phyloP scores from a whole-genome alignment of 257 asterid species.

The Ocimum tenuiflorum region DNA sequence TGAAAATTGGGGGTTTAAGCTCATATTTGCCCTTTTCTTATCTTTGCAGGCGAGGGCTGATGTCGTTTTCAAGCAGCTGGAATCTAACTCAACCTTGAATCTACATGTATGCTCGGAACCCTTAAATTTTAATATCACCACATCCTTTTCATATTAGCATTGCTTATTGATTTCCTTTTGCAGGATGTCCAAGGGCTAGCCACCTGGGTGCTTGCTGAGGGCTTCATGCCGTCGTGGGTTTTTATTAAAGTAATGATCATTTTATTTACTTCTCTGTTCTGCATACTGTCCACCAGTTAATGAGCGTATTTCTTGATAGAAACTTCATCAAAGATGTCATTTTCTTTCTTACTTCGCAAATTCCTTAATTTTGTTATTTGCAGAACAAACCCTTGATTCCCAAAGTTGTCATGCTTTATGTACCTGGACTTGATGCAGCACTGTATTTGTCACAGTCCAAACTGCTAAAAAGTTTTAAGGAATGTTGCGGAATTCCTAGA shows the following conservation, averaged over 20 bases:
- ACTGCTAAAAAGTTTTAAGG: conserved; percentile 56
- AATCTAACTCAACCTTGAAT: conserved; percentile 61
- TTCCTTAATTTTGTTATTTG: conserved; percentile 27
- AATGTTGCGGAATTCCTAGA: conserved; percentile 73
- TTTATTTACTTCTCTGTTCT: neutral
- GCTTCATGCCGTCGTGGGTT: conserved; percentile 94
- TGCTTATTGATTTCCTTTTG: conserved; percentile 16
- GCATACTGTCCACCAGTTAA: neutral
- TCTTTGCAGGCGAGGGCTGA: conserved; percentile 77
- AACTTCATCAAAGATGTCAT: neutral
- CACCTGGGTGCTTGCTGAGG: conserved; percentile 95
- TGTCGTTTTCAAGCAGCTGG: conserved; percentile 57
- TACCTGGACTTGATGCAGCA: conserved; percentile 98
- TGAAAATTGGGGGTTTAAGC: neutral
- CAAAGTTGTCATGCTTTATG: conserved; percentile 82
- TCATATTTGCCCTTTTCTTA: neutral
- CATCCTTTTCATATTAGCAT: neutral
- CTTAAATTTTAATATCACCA: neutral
- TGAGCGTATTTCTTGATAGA: neutral
- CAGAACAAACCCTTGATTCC: conserved; percentile 93
- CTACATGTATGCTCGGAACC: conserved; percentile 42
- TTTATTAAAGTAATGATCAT: conserved; percentile 64
- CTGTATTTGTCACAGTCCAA: conserved; percentile 75
- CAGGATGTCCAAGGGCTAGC: conserved; percentile 94
- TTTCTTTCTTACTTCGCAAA: conserved; percentile 3